phyloP scores from a whole-genome alignment of 768 basidiomycete genomes.

The Trametes villosa region DNA sequence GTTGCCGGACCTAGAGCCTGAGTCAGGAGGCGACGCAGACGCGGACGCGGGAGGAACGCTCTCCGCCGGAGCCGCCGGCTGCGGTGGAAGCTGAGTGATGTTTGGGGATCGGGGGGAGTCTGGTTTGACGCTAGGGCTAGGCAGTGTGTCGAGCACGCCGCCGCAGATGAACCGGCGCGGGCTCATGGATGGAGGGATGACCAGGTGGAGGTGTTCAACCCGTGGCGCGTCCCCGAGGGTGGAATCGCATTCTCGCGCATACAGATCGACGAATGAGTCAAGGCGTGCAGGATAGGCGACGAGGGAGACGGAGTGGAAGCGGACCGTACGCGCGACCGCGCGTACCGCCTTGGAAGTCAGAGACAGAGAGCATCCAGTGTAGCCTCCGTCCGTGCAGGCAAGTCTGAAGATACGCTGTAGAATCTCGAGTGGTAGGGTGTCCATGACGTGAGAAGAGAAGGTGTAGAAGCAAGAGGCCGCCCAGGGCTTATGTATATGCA shows the following conservation, averaged over 20 bases:
- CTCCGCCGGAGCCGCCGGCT: too few relatives aligned
- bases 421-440: not conserved
- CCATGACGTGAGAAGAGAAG: not conserved
- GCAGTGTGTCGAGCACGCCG: not conserved
- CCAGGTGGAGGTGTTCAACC: not conserved
- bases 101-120: too few relatives aligned
- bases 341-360: not conserved
- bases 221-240: not conserved
- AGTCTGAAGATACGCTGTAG: not conserved
- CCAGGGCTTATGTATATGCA: too few relatives aligned
- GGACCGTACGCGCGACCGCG: not conserved
- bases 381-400: conserved; percentile 1
- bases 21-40: too few relatives aligned
- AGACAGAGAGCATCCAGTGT: not conserved
- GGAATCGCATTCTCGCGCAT: not conserved
- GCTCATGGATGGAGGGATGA: not conserved
- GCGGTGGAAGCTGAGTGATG: too few relatives aligned
- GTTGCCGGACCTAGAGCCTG: too few relatives aligned
- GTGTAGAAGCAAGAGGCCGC: too few relatives aligned
- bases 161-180: not conserved
- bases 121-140: not conserved
- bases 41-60: too few relatives aligned
- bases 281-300: not conserved
- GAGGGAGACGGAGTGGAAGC: not conserved
- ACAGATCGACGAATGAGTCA: not conserved